These are phyloP conservation scores for Apiospora rasikravindrae DNA, from an alignment of 2,329 filamentous ascomycete genomes.

Conservation along the genomic window DNA sequence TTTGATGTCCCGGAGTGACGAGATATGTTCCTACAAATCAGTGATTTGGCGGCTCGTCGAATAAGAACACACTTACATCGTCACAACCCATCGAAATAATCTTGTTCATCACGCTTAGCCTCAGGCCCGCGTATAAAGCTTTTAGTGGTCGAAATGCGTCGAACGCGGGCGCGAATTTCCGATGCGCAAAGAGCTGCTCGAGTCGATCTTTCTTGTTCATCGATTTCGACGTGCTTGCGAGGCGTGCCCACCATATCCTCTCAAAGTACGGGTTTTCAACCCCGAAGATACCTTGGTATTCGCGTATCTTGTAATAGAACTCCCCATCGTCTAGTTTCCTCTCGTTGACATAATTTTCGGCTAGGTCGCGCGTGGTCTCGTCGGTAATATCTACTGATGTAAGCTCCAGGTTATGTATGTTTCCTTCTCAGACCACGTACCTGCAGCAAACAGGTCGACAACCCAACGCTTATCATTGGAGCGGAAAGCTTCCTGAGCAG, in stretches of 20 bases:
- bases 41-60: neutral
- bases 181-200: neutral
- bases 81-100: neutral
- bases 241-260: neutral
- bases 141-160: neutral
- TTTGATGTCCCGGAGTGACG: neutral
- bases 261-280: neutral
- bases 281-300: neutral
- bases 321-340: neutral
- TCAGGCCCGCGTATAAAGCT: neutral
- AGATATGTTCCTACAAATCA: neutral
- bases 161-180: neutral
- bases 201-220: neutral
- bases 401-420: neutral
- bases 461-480: neutral
- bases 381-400: neutral
- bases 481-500: neutral
- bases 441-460: neutral
- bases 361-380: neutral
- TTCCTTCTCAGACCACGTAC: neutral
- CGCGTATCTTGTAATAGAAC: neutral
- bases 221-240: neutral
- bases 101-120: neutral
- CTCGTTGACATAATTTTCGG: neutral
- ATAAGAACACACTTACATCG: neutral